Base-by-base conservation (phyloP, 2,329 filamentous ascomycete genomes). In the Zalaria sp. region DNA sequence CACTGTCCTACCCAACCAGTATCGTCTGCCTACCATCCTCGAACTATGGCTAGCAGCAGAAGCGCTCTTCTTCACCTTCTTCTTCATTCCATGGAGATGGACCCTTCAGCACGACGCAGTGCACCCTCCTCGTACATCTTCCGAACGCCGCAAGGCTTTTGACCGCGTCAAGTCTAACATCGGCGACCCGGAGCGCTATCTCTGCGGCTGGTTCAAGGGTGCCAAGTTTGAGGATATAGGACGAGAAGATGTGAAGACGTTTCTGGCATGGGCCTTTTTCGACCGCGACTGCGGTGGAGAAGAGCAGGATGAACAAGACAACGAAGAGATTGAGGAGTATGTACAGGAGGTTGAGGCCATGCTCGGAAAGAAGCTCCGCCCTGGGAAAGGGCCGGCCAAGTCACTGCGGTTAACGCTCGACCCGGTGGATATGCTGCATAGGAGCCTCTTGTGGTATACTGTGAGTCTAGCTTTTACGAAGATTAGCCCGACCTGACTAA, bases 161-260 rank as follows among this genome's bases (percentile, higher is more conserved):
- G 57, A 67, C 39, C 67, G 67, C 34, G 77, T 75, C 57, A 62
- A 71, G 45, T 61, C 60, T 28, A 74, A 71, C 49, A 66, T 80
- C 3, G 62, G 71, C 1, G 68, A 77, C 46, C 61, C 66, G 0
- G 70, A 74, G 41, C 57, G 57, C 25, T 84, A 81, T 51, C 48
- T 85, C 35, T 65, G 62, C 38, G 65, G 67, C 45, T 85, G 81
- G 81, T 83, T 83, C 48, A 63, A 77, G n/a, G 74, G 72, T 28
- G 74, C 78, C 2, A 62, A 69, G 6, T 43, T 64, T 1, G 56
- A 63, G 11, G 75, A 79, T 29, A 75, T 85, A 42, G 66, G 69
- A 36, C 64, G 71, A n/a, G 77, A 83, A n/a, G 82, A 84, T 51
- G 58, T 83, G 40, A 69, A 67, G 48, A 75, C 81, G 46, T 83